Conservation (phyloP, 75 land plant genomes). For the Cupressus sempervirens region DNA sequence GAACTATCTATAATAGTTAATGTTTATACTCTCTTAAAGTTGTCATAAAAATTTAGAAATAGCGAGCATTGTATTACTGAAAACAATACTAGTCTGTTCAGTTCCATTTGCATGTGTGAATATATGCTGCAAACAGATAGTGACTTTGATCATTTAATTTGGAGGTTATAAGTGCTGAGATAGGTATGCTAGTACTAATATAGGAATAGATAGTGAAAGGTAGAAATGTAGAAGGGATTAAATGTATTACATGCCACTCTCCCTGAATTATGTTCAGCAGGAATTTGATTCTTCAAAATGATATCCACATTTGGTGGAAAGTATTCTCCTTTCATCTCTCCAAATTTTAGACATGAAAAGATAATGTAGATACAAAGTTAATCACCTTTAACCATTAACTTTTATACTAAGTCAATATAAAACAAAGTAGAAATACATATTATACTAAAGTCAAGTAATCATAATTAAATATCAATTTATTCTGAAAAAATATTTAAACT, state of each 20-base stretch:
- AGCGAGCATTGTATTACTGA: not conserved
- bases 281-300: constrained; percentile 57
- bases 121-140: constrained; percentile 13
- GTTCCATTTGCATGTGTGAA: constrained; percentile 13
- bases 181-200: not conserved
- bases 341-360: constrained; percentile 26
- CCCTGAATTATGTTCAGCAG: constrained; percentile 61
- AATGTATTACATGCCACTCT: constrained; percentile 33
- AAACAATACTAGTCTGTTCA: constrained; percentile 14
- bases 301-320: constrained; percentile 64
- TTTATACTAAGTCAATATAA: too few species aligned
- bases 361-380: too few species aligned
- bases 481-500: too few species aligned
- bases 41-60: not conserved
- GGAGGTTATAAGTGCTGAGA: not conserved
- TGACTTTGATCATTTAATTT: not conserved
- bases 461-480: too few species aligned
- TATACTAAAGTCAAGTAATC: too few species aligned
- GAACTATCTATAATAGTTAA: too few species aligned
- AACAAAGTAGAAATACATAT: too few species aligned
- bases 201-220: not conserved
- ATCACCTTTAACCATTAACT: too few species aligned
- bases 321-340: constrained; percentile 66
- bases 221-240: too few species aligned
- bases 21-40: too few species aligned